Conservation (phyloP, 2,329 filamentous ascomycete species). For the Cladosporium sp. region DNA sequence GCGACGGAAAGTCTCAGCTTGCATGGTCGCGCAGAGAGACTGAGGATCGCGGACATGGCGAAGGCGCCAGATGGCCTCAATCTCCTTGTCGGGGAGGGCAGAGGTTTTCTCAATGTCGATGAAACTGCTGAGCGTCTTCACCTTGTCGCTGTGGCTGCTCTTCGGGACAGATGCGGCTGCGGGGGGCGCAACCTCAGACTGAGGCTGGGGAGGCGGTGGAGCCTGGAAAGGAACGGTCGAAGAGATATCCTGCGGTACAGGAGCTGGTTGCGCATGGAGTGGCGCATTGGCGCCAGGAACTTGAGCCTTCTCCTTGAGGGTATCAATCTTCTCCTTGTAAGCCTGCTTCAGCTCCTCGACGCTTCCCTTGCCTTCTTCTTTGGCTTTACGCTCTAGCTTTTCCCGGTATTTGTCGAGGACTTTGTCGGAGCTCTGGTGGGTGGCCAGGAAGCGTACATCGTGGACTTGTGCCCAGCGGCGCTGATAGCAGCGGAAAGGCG, state of each 20-base stretch:
- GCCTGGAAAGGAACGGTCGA: conserved; percentile 31
- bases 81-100: conserved; percentile 70
- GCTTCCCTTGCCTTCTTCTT: conserved; percentile 62
- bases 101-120: conserved; percentile 77
- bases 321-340: conserved; percentile 78
- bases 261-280: conserved; percentile 27
- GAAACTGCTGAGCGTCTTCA: conserved; percentile 64
- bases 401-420: conserved; percentile 80
- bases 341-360: conserved; percentile 74
- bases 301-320: conserved; percentile 64
- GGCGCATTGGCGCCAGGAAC: conserved; percentile 49
- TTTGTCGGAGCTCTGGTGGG: conserved; percentile 60
- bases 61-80: conserved; percentile 85
- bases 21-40: conserved; percentile 80
- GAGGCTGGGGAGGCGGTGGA: conserved; percentile 33
- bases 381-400: conserved; percentile 80
- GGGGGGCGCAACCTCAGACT: conserved; percentile 19
- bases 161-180: conserved; percentile 31
- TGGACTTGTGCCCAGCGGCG: conserved; percentile 87
- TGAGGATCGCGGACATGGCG: conserved; percentile 70
- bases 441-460: conserved; percentile 84
- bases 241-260: conserved; percentile 20
- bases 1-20: conserved; percentile 65
- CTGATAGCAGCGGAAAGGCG: conserved; percentile 46
- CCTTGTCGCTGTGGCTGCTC: conserved; percentile 36